A percentile compares a stretch with the other conserved stretches of the same genome.
Conservation (phyloP, 2,329 filamentous ascomycete species). For the Lomentospora prolificans region DNA sequence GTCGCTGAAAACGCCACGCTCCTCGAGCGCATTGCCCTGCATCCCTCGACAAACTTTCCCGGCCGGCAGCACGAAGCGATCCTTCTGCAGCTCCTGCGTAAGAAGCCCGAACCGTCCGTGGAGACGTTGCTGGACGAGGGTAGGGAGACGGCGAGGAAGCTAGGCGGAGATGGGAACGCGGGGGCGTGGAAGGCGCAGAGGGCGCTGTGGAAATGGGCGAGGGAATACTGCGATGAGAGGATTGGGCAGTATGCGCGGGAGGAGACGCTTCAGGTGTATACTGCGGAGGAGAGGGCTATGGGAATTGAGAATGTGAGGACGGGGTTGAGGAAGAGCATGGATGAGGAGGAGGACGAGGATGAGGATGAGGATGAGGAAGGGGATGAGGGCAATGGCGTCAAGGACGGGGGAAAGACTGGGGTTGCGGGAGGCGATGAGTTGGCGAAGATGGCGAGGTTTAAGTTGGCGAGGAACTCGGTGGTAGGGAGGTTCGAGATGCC, state of each 20-base stretch:
- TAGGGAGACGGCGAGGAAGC: constrained; percentile 32
- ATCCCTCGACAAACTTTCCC: constrained; percentile 67
- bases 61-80: constrained; percentile 57
- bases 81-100: constrained; percentile 62
- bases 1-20: constrained; percentile 56
- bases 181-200: constrained; percentile 26
- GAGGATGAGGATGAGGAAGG: constrained; percentile 37
- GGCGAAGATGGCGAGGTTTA: constrained; percentile 28
- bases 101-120: constrained; percentile 71
- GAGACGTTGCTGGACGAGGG: constrained; percentile 63
- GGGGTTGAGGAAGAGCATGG: constrained; percentile 49
- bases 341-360: constrained; percentile 46
- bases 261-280: constrained; percentile 53
- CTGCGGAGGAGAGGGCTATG: constrained; percentile 54
- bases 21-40: constrained; percentile 60
- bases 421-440: constrained; percentile 18
- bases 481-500: constrained; percentile 33
- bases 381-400: constrained; percentile 21
- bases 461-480: constrained; percentile 37
- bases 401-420: constrained; percentile 10
- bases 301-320: constrained; percentile 65
- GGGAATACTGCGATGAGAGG: constrained; percentile 29
- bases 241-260: constrained; percentile 31
- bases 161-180: constrained; percentile 15
- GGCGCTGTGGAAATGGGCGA: constrained; percentile 45